A percentile compares a stretch with the other conserved stretches of the same genome.
Conservation (phyloP, 331 rosid genomes). For the Acacia pycnantha region DNA sequence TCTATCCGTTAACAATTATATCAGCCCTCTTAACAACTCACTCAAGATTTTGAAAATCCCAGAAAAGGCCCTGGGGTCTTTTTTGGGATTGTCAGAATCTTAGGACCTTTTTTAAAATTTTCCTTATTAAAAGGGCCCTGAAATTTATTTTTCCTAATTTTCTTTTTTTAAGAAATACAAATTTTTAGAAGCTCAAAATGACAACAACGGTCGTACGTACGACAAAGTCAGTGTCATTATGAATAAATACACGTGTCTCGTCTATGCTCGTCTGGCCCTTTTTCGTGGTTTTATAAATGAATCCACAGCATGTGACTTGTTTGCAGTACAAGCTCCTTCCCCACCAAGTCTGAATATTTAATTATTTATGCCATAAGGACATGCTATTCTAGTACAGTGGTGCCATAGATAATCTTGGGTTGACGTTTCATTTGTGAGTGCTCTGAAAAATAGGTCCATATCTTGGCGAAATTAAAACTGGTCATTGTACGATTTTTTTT, state of each 20-base stretch:
- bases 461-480: background rate
- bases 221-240: conserved; percentile 4
- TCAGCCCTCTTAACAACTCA: too few species aligned
- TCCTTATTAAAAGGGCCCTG: too few species aligned
- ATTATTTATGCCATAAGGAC: background rate
- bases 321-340: conserved; percentile 1
- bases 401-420: too few species aligned
- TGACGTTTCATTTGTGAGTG: too few species aligned
- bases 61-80: too few species aligned
- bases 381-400: background rate
- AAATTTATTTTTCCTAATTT: too few species aligned
- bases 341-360: background rate
- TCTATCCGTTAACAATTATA: too few species aligned
- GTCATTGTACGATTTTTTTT: background rate
- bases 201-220: background rate
- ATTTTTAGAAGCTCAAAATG: conserved; percentile 13
- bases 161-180: too few species aligned
- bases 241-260: conserved; percentile 21
- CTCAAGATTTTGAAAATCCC: too few species aligned
- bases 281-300: background rate
- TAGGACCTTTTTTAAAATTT: too few species aligned
- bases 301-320: conserved; percentile 21
- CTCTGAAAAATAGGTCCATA: too few species aligned
- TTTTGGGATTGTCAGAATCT: too few species aligned
- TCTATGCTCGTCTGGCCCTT: background rate